A percentile compares a stretch with the other conserved stretches of the same genome.
Evolutionary conservation across 73 alveolate genomes (phyloP).

Genomic region (Tetrahymena borealis): DNA sequence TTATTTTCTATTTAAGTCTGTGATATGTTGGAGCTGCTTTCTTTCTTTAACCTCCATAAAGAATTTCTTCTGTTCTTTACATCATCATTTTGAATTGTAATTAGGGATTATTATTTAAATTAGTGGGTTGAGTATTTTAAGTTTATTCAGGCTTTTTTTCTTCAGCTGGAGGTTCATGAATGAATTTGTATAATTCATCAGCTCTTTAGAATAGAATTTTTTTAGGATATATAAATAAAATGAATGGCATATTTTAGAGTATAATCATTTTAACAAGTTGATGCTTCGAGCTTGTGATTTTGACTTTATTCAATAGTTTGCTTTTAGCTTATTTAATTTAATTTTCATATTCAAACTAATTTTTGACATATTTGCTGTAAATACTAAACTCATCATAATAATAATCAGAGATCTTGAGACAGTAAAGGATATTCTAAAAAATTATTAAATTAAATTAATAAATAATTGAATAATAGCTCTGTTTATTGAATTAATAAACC

Average conservation of each 20-base stretch:
- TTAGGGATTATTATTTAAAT: not conserved
- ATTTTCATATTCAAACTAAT: not conserved
- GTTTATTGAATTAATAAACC: too few species aligned
- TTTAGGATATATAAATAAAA: not conserved
- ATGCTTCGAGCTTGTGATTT: not conserved
- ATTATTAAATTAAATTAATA: too few species aligned
- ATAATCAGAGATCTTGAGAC: not conserved
- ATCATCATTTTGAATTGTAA: not conserved
- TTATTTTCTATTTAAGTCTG: not conserved
- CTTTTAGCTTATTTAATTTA: not conserved
- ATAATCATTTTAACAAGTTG: not conserved
- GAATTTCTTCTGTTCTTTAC: not conserved
- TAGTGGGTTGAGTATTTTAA: too few species aligned
- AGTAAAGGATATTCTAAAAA: not conserved
- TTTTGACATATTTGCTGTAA: not conserved
- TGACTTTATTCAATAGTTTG: not conserved
- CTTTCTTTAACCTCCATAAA: not conserved
- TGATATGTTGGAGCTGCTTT: not conserved
- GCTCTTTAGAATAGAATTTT: not conserved
- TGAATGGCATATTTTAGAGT: not conserved
- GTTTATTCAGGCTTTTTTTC: not conserved
- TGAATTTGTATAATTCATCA: not conserved
- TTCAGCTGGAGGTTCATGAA: not conserved
- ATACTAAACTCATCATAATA: not conserved
- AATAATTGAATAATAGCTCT: too few species aligned